Conservation (phyloP, 169 alveolate genomes). For the Plasmodium blacklocki region DNA sequence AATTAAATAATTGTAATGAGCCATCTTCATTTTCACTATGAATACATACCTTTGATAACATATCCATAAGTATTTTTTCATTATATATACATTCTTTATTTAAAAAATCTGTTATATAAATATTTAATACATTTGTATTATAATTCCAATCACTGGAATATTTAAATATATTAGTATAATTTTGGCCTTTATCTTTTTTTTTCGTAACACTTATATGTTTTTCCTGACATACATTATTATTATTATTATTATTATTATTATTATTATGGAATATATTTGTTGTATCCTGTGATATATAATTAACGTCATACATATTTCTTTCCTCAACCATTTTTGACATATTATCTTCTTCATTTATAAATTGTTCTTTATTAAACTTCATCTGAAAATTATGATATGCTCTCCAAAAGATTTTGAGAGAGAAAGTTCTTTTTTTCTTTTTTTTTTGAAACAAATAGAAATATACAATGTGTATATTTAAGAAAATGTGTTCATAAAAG, state of each 20-base stretch:
- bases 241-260: not conserved
- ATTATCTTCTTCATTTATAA: not conserved
- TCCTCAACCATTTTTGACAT: too few relatives aligned
- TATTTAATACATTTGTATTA: constrained; percentile 36
- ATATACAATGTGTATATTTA: constrained; percentile 44
- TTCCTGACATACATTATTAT: not conserved
- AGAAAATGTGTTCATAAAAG: constrained; percentile 45
- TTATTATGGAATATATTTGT: not conserved
- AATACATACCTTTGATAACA: constrained; percentile 12
- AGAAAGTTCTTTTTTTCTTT: constrained; percentile 41
- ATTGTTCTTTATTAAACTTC: constrained; percentile 20
- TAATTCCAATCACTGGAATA: constrained; percentile 45
- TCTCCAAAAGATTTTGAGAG: constrained; percentile 57
- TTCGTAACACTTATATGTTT: not conserved
- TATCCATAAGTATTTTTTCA: constrained; percentile 14
- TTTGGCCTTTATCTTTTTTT: not conserved
- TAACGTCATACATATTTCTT: too few relatives aligned
- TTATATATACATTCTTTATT: constrained; percentile 7
- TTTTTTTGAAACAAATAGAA: constrained; percentile 49
- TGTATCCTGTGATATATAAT: too few relatives aligned
- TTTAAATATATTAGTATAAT: constrained; percentile 26
- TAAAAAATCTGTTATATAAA: constrained; percentile 41
- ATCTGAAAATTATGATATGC: constrained; percentile 40
- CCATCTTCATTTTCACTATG: constrained; percentile 10
- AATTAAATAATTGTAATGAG: constrained; percentile 14